A percentile compares a stretch with the other conserved stretches of the same genome.
These are phyloP conservation scores for Penicillium sp. DNA, from an alignment of 2,329 filamentous ascomycete genomes.

Conservation along the genomic window DNA sequence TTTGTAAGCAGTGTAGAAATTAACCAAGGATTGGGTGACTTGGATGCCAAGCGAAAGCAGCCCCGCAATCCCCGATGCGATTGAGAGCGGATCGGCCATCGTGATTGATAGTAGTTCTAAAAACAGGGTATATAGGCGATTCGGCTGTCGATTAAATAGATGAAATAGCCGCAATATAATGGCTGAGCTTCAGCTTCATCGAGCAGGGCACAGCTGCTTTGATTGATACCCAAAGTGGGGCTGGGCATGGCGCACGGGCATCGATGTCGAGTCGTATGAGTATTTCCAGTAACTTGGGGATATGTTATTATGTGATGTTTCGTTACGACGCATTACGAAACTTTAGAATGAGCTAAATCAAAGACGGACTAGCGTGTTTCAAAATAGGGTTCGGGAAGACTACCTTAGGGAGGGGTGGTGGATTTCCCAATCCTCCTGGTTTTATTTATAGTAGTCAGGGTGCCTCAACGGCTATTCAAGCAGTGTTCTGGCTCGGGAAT, in stretches of 20 bases:
- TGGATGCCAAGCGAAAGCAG: constrained; percentile 42
- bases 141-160: not conserved
- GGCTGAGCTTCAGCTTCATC: not conserved
- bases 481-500: too few relatives aligned
- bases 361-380: too few relatives aligned
- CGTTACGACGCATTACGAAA: too few relatives aligned
- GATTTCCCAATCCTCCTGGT: too few relatives aligned
- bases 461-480: too few relatives aligned
- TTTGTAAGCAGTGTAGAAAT: constrained; percentile 36
- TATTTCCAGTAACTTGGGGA: too few relatives aligned
- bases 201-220: not conserved
- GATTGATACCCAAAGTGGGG: not conserved
- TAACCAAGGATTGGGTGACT: constrained; percentile 32
- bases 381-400: too few relatives aligned
- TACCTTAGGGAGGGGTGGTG: too few relatives aligned
- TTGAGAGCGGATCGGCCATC: constrained; percentile 29
- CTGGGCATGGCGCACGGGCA: not conserved
- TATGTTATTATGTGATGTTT: too few relatives aligned
- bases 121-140: not conserved
- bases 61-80: constrained; percentile 30
- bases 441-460: too few relatives aligned
- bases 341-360: too few relatives aligned
- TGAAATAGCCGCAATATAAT: not conserved
- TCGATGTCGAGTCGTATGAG: too few relatives aligned
- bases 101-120: not conserved